Conservation (phyloP, 345 rosid genomes). For the Linum lewisii region DNA sequence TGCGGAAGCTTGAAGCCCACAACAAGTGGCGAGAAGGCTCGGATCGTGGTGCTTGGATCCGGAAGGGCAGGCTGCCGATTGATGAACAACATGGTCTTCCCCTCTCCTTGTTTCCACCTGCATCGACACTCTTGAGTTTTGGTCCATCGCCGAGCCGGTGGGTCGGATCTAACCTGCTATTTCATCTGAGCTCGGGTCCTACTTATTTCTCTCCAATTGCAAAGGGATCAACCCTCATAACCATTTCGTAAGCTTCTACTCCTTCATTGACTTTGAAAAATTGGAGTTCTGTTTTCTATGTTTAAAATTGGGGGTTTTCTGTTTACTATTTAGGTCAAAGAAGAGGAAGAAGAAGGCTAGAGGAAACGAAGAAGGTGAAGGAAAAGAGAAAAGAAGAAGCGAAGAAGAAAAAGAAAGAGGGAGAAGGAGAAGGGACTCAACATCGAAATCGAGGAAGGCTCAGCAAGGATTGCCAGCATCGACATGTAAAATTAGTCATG, state of each 20-base stretch:
- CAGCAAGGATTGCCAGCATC: too few species aligned
- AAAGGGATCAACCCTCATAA: conserved; percentile 42
- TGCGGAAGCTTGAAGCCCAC: too few species aligned
- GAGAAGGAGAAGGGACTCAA: too few species aligned
- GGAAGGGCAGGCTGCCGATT: conserved; percentile 92
- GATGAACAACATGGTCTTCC: conserved; percentile 88
- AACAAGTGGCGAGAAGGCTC: conserved; percentile 47
- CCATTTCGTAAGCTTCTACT: conserved; percentile 34
- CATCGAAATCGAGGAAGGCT: too few species aligned
- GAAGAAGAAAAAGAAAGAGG: too few species aligned
- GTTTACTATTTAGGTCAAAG: conserved; percentile 53
- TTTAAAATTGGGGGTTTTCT: conserved; percentile 7
- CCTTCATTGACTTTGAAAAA: background rate
- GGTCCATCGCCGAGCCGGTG: too few species aligned
- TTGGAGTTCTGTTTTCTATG: background rate
- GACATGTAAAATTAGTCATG: too few species aligned
- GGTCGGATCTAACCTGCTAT: conserved; percentile 90
- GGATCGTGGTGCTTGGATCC: conserved; percentile 77
- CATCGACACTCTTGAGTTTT: too few species aligned
- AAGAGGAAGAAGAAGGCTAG: too few species aligned
- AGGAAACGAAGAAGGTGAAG: too few species aligned
- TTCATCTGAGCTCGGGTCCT: conserved; percentile 64
- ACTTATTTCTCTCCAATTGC: conserved; percentile 65
- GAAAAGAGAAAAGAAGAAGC: too few species aligned
- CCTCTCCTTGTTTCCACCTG: too few species aligned